Evolutionary conservation across 495 filamentous ascomycete genomes (phyloP), one percentile per base, ranked within the genome.

Genomic region (Penicillium crystallinum): DNA sequence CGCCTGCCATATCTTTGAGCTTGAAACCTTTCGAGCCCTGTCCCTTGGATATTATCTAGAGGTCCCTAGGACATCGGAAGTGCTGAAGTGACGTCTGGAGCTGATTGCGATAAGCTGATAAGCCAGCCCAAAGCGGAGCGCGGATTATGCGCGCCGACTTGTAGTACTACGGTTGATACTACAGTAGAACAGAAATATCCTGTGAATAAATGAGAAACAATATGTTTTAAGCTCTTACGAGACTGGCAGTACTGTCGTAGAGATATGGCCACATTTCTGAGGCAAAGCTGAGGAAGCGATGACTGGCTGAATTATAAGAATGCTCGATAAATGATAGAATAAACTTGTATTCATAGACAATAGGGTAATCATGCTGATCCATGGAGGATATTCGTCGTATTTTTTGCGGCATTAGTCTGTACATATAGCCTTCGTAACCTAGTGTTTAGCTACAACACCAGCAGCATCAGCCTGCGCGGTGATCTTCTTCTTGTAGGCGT

Each of bases 401-500:
- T 31, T 48, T 53, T 39, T 10, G 22, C 31, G 39, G 37, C 40
- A 50, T 41, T 50, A 50, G 25, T 41, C 19, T 46, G 1, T 52
- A 44, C 39, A 52, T 42, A 22, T 34, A 42, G 34, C 27, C 46
- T 18, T 29, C 14, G 37, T 49, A 41, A 27, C 41, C 54, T 68
- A 75, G 36, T 75, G 73, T 52, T 66, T 63, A 23, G 65, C 61
- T 22, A 63, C 92, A 19, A 97, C 92, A 44, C 93, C 93, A 56
- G 84, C 83, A 30, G 82, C 82, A 65, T 93, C 87, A 14, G 93
- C 93, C 72, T 97, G 93, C 17, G 89, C 86, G 29, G 78, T 84
- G 61, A 99, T 97, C 70, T 87, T 81, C 82, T 87, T 95, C 85
- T 99, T 99, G 73, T 99, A 99, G 33, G 90, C 90, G 72, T 93